phyloP scores from a whole-genome alignment of 2,329 filamentous ascomycete genomes.

The Cordyceps pruinosa region DNA sequence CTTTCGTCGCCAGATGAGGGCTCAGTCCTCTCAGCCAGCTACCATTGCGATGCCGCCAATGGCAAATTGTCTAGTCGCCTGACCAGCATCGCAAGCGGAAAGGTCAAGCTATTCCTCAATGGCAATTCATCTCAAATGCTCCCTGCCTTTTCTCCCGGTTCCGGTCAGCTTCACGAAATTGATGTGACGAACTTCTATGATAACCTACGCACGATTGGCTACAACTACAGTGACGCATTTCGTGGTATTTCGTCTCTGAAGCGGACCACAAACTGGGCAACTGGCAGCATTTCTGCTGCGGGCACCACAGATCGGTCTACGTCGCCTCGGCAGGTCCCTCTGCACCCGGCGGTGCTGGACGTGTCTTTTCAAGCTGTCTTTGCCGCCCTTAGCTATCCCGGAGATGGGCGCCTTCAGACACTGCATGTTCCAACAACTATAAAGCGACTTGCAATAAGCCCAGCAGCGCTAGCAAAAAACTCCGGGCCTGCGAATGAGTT shows the following conservation, averaged over 20 bases:
- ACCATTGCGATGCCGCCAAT: background rate
- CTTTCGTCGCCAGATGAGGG: background rate
- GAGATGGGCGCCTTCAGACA: conserved; percentile 25
- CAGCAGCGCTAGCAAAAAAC: background rate
- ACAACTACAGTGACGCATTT: conserved; percentile 17
- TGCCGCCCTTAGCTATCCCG: conserved; percentile 25
- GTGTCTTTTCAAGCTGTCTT: conserved; percentile 29
- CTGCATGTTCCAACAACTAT: conserved; percentile 26
- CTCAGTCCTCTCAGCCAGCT: background rate
- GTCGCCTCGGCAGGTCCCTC: conserved; percentile 9
- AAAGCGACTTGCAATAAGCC: conserved; percentile 7
- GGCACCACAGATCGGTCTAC: background rate
- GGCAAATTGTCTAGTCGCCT: background rate
- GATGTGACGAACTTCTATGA: conserved; percentile 18
- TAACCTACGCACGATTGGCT: conserved; percentile 16
- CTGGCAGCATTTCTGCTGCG: conserved; percentile 10
- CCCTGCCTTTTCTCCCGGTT: background rate
- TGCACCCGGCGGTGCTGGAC: conserved; percentile 30
- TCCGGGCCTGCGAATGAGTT: background rate
- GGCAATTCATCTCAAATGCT: conserved; percentile 1
- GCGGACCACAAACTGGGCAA: background rate
- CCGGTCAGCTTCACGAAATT: background rate
- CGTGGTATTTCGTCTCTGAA: conserved; percentile 12
- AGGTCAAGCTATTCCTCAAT: background rate
- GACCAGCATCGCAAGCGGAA: conserved; percentile 6